Evolutionary conservation across 352 stramenopile species (phyloP).

Genomic region (Pythium phragmiticola): DNA sequence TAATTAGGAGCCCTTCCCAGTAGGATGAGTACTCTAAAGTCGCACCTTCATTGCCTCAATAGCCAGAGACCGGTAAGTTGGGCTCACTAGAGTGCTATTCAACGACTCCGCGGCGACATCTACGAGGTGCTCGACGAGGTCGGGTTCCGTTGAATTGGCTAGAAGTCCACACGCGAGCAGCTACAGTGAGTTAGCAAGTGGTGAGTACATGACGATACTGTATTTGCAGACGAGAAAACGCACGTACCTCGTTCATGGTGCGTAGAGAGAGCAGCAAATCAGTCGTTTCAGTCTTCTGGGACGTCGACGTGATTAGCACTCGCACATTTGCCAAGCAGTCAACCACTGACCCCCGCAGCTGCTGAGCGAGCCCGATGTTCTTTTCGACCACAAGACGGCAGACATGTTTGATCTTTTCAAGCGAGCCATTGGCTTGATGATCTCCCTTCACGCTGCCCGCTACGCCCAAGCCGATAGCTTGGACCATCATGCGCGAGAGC

Average conservation of each 20-base stretch:
- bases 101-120: neutral
- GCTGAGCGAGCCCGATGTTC: neutral
- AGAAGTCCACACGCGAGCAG: constrained; percentile 12
- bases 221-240: neutral
- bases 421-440: neutral
- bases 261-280: neutral
- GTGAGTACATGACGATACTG: neutral
- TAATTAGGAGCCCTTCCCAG: neutral
- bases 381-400: neutral
- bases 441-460: neutral
- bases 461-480: neutral
- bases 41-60: constrained; percentile 35
- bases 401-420: constrained; percentile 14
- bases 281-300: neutral
- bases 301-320: neutral
- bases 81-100: neutral
- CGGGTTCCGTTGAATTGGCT: neutral
- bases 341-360: neutral
- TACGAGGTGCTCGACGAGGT: neutral
- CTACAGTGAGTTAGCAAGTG: neutral
- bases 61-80: constrained; percentile 27
- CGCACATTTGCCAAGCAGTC: neutral
- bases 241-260: constrained; percentile 12
- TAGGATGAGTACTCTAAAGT: neutral
- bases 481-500: constrained; percentile 9